Percentiles rank a stretch among this genome's conserved stretches.
Conservation (phyloP, 2,329 filamentous ascomycete species). For the Zelopaecilomyces penicillatus region DNA sequence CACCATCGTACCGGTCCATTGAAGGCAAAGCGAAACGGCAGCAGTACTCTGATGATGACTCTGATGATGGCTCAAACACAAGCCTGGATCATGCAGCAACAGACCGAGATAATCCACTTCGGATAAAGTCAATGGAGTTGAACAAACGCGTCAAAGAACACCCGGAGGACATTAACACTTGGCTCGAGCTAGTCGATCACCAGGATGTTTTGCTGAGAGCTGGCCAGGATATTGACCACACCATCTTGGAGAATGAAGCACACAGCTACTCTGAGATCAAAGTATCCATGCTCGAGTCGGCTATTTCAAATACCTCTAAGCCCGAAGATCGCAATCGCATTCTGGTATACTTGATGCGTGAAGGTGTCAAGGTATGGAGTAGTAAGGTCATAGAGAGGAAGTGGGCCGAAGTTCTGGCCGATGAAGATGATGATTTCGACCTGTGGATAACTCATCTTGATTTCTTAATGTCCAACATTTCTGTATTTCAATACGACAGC, state of each 20-base stretch:
- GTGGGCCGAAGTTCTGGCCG: conserved; percentile 48
- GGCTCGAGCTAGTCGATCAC: conserved; percentile 71
- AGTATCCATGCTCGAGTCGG: conserved; percentile 70
- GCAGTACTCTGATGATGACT: conserved; percentile 39
- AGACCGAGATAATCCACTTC: conserved; percentile 36
- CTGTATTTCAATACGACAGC: conserved; percentile 59
- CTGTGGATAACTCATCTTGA: conserved; percentile 70
- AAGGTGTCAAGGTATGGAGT: conserved; percentile 70
- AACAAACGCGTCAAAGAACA: conserved; percentile 54
- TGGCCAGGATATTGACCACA: conserved; percentile 34
- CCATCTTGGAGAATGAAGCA: conserved; percentile 49
- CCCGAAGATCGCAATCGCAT: conserved; percentile 49
- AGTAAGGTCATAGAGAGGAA: conserved; percentile 48
- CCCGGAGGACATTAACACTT: conserved; percentile 60
- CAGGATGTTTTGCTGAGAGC: conserved; percentile 60
- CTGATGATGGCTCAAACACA: conserved; percentile 39
- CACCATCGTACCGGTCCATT: conserved; percentile 57
- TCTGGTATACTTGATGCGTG: conserved; percentile 60
- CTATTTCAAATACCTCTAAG: conserved; percentile 48
- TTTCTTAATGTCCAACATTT: conserved; percentile 60
- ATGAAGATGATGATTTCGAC: conserved; percentile 31
- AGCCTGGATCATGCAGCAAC: conserved; percentile 26
- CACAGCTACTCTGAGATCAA: conserved; percentile 71
- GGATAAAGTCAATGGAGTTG: conserved; percentile 51
- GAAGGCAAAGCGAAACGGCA: conserved; percentile 50